Evolutionary conservation across 75 land plant genomes (phyloP).

Genomic region (Pinus albicaulis): DNA sequence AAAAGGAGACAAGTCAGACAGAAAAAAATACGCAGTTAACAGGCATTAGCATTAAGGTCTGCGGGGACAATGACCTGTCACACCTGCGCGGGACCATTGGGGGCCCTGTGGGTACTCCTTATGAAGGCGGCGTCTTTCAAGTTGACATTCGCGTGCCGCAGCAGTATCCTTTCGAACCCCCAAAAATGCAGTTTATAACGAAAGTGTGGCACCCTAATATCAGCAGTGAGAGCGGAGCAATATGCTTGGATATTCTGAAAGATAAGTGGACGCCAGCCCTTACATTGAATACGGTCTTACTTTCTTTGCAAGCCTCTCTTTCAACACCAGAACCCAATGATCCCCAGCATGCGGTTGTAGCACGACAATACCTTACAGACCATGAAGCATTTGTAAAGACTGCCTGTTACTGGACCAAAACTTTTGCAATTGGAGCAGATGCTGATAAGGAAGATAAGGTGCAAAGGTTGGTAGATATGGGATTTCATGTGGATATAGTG

Average conservation of each 20-base stretch:
- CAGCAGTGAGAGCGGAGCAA: conserved; percentile 98
- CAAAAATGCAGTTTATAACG: neutral
- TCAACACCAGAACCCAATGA: conserved; percentile 95
- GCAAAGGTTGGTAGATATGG: too few relatives aligned
- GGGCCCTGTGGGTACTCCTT: too few relatives aligned
- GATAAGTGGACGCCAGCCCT: conserved; percentile 97
- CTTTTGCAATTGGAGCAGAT: neutral
- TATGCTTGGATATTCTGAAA: conserved; percentile 89
- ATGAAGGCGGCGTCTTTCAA: too few relatives aligned
- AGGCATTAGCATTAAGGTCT: too few relatives aligned
- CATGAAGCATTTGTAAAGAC: conserved; percentile 22
- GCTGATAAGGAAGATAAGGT: too few relatives aligned
- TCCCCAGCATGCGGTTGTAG: conserved; percentile 97
- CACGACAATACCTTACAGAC: conserved; percentile 74
- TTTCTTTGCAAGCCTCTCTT: conserved; percentile 89
- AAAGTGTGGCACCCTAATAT: conserved; percentile 84
- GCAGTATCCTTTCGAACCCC: neutral
- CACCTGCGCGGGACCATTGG: too few relatives aligned
- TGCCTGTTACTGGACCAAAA: conserved; percentile 85
- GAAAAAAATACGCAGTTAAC: too few relatives aligned
- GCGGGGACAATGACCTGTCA: too few relatives aligned
- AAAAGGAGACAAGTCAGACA: too few relatives aligned
- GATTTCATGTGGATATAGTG: too few relatives aligned
- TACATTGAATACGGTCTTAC: conserved; percentile 83
- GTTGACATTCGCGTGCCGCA: neutral